Evolutionary conservation across 2,329 filamentous ascomycete species (phyloP).

Genomic region (Aspergillus intermedius): DNA sequence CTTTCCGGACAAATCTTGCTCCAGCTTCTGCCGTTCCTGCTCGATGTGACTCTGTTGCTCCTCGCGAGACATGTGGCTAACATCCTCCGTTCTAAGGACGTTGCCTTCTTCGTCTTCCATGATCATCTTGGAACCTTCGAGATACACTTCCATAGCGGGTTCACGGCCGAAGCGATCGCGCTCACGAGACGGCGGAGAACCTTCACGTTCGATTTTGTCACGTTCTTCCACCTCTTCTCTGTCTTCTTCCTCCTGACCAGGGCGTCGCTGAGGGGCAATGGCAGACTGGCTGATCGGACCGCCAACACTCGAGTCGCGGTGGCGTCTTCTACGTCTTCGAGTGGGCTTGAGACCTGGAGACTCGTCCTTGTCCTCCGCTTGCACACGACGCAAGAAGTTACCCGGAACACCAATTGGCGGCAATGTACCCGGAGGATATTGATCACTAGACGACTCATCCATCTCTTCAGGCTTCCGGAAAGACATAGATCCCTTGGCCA

Average conservation of each 20-base stretch:
- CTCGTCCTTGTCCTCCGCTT: slow-evolving; percentile 60
- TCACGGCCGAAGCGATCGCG: slow-evolving; percentile 29
- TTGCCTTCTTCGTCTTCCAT: slow-evolving; percentile 85
- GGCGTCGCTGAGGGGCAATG: slow-evolving; percentile 59
- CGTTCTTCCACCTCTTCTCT: slow-evolving; percentile 21
- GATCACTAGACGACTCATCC: slow-evolving; percentile 53
- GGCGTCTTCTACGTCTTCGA: slow-evolving; percentile 51
- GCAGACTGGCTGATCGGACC: slow-evolving; percentile 87
- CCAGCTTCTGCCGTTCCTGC: slow-evolving; percentile 46
- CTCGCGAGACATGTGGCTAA: slow-evolving; percentile 42
- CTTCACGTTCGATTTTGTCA: slow-evolving; percentile 29
- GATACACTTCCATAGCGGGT: slow-evolving; percentile 60
- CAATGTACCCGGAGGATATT: slow-evolving; percentile 62
- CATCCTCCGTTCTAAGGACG: slow-evolving; percentile 62
- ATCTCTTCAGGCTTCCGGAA: slow-evolving; percentile 61
- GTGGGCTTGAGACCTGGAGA: slow-evolving; percentile 50
- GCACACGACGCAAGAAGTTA: slow-evolving; percentile 73
- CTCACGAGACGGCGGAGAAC: slow-evolving; percentile 30
- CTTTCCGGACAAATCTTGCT: slow-evolving; percentile 44
- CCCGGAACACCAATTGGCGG: slow-evolving; percentile 65
- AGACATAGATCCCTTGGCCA: slow-evolving; percentile 74
- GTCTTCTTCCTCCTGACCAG: slow-evolving; percentile 9
- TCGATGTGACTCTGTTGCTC: slow-evolving; percentile 55
- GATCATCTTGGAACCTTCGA: slow-evolving; percentile 72
- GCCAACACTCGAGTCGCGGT: slow-evolving; percentile 70